These are phyloP conservation scores for Podaxis carcinomalis DNA, from an alignment of 768 basidiomycete species.

Conservation along the genomic window DNA sequence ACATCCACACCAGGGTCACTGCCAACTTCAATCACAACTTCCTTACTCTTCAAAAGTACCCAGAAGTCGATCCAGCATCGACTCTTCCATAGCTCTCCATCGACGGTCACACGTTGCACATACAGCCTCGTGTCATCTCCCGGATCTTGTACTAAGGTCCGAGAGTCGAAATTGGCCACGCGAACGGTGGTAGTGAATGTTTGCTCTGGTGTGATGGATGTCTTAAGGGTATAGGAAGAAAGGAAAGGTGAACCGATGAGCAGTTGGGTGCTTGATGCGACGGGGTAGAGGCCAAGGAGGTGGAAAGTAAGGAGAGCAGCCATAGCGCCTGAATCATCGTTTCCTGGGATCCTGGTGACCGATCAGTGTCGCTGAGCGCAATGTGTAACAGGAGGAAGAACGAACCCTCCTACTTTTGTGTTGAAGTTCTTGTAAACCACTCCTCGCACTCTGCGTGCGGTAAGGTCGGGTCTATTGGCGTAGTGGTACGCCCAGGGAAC, in stretches of 20 bases:
- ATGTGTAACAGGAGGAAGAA: constrained; percentile 1
- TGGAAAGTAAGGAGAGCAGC: constrained; percentile 46
- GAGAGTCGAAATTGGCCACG: constrained; percentile 37
- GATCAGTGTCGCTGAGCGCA: neutral
- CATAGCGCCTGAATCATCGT: constrained; percentile 53
- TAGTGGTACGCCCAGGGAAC: constrained; percentile 49
- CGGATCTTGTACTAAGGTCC: constrained; percentile 31
- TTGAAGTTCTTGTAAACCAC: constrained; percentile 42
- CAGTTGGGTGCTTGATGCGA: constrained; percentile 40
- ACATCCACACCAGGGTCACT: constrained; percentile 28
- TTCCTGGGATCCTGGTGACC: constrained; percentile 39
- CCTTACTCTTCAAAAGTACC: constrained; percentile 40
- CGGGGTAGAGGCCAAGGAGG: constrained; percentile 47
- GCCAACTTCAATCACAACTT: constrained; percentile 41
- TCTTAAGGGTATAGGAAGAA: constrained; percentile 41
- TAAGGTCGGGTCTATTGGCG: constrained; percentile 45
- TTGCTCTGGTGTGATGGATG: constrained; percentile 28
- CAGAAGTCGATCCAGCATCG: constrained; percentile 42
- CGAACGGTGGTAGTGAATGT: constrained; percentile 28
- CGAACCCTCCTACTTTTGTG: constrained; percentile 40
- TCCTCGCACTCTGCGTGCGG: constrained; percentile 38
- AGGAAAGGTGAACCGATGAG: constrained; percentile 46
- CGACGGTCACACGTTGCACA: constrained; percentile 40
- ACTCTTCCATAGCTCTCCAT: constrained; percentile 30
- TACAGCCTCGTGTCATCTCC: constrained; percentile 35